Evolutionary conservation across 176 grass and related monocot species (phyloP), one percentile per base, ranked within the genome.

Genomic region (Aegilops tauschii): DNA sequence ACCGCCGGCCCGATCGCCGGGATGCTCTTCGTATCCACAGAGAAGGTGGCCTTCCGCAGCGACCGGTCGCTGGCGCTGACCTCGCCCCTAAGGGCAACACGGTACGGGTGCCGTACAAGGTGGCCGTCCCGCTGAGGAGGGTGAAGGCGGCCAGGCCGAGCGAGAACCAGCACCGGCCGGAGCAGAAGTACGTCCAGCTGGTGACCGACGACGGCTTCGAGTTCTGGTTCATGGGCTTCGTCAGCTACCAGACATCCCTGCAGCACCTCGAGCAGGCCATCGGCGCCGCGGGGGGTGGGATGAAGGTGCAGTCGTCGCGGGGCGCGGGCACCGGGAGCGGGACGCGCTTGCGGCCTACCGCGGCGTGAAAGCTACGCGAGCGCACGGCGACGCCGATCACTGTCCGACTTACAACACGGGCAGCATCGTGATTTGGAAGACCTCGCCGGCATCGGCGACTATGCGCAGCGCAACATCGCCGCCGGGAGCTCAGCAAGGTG

Each of bases 141-240:
- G 81, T 98, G 39, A 90, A 92, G n/a, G 63, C 65, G 81, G 89
- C 90, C 8, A 82, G 16, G 36, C 83, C 81, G 0, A 95, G 93
- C 45, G 77, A 89, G 82, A 92, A 95, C 82, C 64, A 20, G 82
- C 39, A 91, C 82, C 92, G 87, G 44, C 91, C 93, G 28, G 91
- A 93, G 67, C 85, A 98, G 84, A 98, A 92, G 65, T 98, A 95
- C 89, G 14, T 98, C 18, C 91, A 98, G 70, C 56, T 98, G 28
- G 68, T 98, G 0, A 93, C 90, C 0, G 83, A 87, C 59, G 95
- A 98, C 82, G 87, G 94, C 8, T 98, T 95, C 69, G 93, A 95
- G 87, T 98, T 98, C 89, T 98, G 95, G 95, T 98, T 98, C 83
- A 87, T 98, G 93, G 89, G 87, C 1, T 98, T 98, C 83, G 88